Percentiles rank a stretch among this genome's conserved stretches.
phyloP scores from a whole-genome alignment of 257 asterid genomes.

The Thymus quinquecostatus region DNA sequence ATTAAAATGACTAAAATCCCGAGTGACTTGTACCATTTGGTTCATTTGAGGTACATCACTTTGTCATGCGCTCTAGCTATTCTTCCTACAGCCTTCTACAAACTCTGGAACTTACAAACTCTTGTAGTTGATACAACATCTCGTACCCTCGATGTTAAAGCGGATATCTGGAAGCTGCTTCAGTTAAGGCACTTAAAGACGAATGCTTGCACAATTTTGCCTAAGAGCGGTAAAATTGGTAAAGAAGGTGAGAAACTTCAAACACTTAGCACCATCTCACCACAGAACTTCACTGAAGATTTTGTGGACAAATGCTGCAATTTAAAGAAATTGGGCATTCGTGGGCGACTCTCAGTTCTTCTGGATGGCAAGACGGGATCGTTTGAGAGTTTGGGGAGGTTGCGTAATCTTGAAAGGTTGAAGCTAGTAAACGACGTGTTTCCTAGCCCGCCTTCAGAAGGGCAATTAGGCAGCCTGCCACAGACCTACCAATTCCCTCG shows the following conservation, averaged over 20 bases:
- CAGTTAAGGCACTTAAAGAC: constrained; percentile 40
- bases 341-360: constrained; percentile 46
- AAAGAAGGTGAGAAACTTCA: constrained; percentile 29
- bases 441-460: constrained; percentile 39
- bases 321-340: constrained; percentile 56
- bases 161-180: constrained; percentile 34
- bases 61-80: constrained; percentile 13
- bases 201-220: constrained; percentile 38
- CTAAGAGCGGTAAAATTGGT: neutral
- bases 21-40: constrained; percentile 22
- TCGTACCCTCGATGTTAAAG: constrained; percentile 16
- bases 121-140: constrained; percentile 27
- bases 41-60: constrained; percentile 41
- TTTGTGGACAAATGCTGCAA: constrained; percentile 45
- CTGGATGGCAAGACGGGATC: constrained; percentile 39
- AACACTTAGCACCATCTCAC: constrained; percentile 41
- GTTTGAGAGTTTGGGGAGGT: constrained; percentile 43
- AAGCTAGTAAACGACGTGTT: constrained; percentile 52
- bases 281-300: constrained; percentile 50
- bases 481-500: constrained; percentile 44
- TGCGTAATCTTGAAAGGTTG: constrained; percentile 47
- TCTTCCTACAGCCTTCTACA: constrained; percentile 32
- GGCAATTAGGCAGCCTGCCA: constrained; percentile 40
- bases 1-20: constrained; percentile 36
- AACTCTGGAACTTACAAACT: constrained; percentile 39